phyloP scores from a whole-genome alignment of 768 basidiomycete genomes.

The Boletus bicolor region DNA sequence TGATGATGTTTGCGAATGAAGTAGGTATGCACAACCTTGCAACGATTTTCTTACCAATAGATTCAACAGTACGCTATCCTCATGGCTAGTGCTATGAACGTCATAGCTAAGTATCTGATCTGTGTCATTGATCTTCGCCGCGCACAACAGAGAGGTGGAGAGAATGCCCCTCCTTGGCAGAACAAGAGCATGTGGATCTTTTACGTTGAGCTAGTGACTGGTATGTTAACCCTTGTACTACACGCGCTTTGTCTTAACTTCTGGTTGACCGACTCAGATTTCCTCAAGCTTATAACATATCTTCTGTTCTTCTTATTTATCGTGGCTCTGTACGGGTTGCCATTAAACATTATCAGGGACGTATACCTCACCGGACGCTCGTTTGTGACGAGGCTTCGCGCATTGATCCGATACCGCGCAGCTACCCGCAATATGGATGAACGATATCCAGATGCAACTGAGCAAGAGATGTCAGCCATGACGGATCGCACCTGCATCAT shows the following conservation, averaged over 20 bases:
- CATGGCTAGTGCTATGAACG: conserved; percentile 74
- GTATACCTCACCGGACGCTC: conserved; percentile 95
- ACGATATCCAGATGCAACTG: conserved; percentile 88
- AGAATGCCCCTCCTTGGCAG: conserved; percentile 91
- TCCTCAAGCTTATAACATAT: conserved; percentile 90
- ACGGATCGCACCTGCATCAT: conserved; percentile 95
- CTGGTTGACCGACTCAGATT: conserved; percentile 54
- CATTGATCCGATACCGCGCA: conserved; percentile 86
- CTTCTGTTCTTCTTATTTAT: conserved; percentile 92
- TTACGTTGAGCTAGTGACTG: conserved; percentile 89
- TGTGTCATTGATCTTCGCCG: conserved; percentile 79
- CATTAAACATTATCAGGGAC: conserved; percentile 94
- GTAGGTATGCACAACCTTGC: conserved; percentile 40
- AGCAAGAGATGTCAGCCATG: conserved; percentile 76
- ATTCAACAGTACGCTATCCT: conserved; percentile 77
- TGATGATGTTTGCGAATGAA: conserved; percentile 95
- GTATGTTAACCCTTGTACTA: conserved; percentile 41
- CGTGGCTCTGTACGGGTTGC: conserved; percentile 90
- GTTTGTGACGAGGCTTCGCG: conserved; percentile 82
- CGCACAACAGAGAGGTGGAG: conserved; percentile 73
- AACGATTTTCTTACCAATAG: conserved; percentile 9
- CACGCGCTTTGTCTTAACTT: conserved; percentile 3
- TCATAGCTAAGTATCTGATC: conserved; percentile 78
- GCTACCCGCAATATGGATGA: conserved; percentile 97
- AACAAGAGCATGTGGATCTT: conserved; percentile 97